Evolutionary conservation across 2,329 filamentous ascomycete genomes (phyloP).

Genomic region (Byssothecium circinans): DNA sequence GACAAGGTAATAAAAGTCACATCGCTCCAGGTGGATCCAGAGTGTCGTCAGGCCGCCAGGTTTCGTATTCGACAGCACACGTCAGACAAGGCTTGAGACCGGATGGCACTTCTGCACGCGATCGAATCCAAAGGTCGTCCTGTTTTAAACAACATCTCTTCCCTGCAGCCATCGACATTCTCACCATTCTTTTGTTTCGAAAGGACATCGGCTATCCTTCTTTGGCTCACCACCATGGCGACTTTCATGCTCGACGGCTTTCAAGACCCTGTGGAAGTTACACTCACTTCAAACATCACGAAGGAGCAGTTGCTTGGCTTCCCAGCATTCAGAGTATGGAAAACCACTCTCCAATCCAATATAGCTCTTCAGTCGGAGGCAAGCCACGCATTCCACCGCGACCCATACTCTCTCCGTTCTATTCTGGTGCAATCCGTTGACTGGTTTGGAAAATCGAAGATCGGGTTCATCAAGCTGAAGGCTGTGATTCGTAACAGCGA

Average conservation of each 20-base stretch:
- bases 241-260: slow-evolving; percentile 45
- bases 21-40: too few relatives aligned
- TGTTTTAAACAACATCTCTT: background rate
- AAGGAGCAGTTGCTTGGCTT: slow-evolving; percentile 53
- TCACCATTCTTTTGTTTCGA: too few relatives aligned
- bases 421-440: slow-evolving; percentile 60
- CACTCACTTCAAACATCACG: slow-evolving; percentile 45
- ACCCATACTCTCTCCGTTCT: slow-evolving; percentile 55
- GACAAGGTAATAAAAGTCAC: too few relatives aligned
- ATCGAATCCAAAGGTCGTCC: too few relatives aligned
- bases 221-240: background rate
- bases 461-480: slow-evolving; percentile 58
- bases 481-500: slow-evolving; percentile 52
- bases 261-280: slow-evolving; percentile 41
- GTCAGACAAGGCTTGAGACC: too few relatives aligned
- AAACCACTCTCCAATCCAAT: slow-evolving; percentile 52
- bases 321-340: slow-evolving; percentile 59
- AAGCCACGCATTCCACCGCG: slow-evolving; percentile 54
- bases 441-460: slow-evolving; percentile 45
- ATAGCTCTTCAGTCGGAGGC: slow-evolving; percentile 50
- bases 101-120: too few relatives aligned
- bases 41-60: too few relatives aligned
- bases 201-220: too few relatives aligned
- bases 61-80: too few relatives aligned
- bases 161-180: background rate